Conservation (phyloP, 768 basidiomycete species). For the Amanita molliuscula region DNA sequence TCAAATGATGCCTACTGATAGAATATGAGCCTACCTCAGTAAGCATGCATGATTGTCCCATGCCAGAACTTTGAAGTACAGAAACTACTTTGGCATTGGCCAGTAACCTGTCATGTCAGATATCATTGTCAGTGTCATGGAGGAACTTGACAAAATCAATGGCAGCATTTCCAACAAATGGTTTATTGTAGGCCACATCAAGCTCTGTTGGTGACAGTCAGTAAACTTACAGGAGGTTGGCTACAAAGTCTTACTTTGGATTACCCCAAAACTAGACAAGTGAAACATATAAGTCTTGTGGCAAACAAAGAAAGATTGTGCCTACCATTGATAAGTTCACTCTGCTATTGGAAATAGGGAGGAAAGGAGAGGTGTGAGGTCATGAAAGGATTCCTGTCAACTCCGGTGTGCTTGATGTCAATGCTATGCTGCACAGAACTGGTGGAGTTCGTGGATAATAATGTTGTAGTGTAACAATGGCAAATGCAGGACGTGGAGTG, state of each 20-base stretch:
- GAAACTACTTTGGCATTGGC: not conserved
- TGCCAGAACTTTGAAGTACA: not conserved
- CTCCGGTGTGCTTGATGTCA: too few relatives aligned
- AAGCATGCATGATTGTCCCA: not conserved
- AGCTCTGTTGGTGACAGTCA: not conserved
- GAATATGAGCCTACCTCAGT: not conserved
- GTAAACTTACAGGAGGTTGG: not conserved
- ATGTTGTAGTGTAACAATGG: too few relatives aligned
- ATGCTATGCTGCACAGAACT: too few relatives aligned
- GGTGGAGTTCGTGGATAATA: too few relatives aligned
- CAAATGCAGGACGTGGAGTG: too few relatives aligned
- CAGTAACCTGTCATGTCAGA: not conserved
- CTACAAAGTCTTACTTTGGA: not conserved
- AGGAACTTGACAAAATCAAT: too few relatives aligned
- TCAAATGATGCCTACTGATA: not conserved
- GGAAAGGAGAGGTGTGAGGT: too few relatives aligned
- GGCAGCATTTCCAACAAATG: not conserved
- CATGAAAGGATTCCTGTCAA: too few relatives aligned
- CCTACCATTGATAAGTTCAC: too few relatives aligned
- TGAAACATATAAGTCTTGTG: not conserved
- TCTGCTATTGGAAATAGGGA: too few relatives aligned
- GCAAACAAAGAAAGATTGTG: not conserved
- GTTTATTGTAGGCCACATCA: not conserved
- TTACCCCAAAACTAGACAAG: not conserved
- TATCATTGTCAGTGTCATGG: not conserved